phyloP scores from a whole-genome alignment of 1,284 basidiomycete genomes.

The Cutaneotrichosporon spelunceum region DNA sequence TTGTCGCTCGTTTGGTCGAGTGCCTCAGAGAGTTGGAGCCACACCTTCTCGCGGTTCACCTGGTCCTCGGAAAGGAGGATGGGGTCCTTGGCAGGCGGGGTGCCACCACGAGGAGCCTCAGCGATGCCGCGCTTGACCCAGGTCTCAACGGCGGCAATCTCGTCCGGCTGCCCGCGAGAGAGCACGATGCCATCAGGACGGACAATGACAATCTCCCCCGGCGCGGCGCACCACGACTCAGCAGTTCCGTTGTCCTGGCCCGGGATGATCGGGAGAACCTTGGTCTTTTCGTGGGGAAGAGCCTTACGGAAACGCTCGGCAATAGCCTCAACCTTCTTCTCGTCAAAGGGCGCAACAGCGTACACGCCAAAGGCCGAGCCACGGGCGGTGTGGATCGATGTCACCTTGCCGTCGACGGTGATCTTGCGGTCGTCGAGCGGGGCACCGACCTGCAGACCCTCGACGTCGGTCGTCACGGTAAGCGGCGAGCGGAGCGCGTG shows the following conservation, averaged over 20 bases:
- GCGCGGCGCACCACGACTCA: conserved; percentile 6
- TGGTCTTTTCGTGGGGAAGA: conserved; percentile 17
- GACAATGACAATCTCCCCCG: conserved; percentile 20
- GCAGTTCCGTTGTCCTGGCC: conserved; percentile 16
- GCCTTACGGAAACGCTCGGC: conserved; percentile 8
- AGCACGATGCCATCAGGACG: conserved; percentile 25
- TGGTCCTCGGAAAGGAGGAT: conserved; percentile 16
- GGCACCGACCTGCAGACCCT: conserved; percentile 17
- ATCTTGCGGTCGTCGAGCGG: conserved; percentile 23
- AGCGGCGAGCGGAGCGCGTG: conserved; percentile 23
- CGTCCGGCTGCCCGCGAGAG: conserved; percentile 11
- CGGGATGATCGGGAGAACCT: conserved; percentile 7
- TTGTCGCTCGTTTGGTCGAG: conserved; percentile 17
- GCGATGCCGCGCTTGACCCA: conserved; percentile 11
- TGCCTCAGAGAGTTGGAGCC: conserved; percentile 20
- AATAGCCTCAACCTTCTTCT: conserved; percentile 7
- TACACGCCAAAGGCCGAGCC: conserved; percentile 22
- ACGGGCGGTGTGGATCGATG: conserved; percentile 14
- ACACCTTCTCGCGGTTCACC: conserved; percentile 17
- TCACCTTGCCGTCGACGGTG: conserved; percentile 7
- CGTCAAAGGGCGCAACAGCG: conserved; percentile 11
- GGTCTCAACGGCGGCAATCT: conserved; percentile 7
- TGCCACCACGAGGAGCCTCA: neutral
- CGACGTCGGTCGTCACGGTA: conserved; percentile 2
- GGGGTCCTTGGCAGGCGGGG: conserved; percentile 11